Evolutionary conservation across 2,329 filamentous ascomycete genomes (phyloP).

Genomic region (Elsinoe perseae): DNA sequence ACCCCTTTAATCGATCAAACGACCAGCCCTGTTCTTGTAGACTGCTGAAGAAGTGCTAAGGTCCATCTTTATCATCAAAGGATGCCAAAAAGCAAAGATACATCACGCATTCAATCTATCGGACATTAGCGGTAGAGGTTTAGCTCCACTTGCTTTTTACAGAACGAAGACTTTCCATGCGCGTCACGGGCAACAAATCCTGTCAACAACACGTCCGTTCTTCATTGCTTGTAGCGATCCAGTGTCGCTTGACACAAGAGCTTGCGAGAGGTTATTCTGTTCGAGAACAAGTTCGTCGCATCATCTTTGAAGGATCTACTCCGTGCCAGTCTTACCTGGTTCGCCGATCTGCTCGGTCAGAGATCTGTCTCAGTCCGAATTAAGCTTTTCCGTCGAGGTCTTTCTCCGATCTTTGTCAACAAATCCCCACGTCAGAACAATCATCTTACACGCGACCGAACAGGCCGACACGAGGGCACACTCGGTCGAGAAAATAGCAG

Average conservation of each 20-base stretch:
- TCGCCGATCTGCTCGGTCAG: constrained; percentile 5
- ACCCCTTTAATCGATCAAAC: not conserved
- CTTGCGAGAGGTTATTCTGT: not conserved
- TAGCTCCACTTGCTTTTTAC: constrained; percentile 14
- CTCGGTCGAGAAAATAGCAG: not conserved
- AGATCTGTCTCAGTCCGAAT: constrained; percentile 15
- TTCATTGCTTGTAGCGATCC: not conserved
- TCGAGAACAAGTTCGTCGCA: not conserved
- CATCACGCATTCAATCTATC: not conserved
- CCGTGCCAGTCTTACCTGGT: not conserved
- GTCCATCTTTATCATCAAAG: not conserved
- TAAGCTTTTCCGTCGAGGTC: constrained; percentile 14
- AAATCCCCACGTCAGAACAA: constrained; percentile 13
- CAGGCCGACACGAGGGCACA: not conserved
- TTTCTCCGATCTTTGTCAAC: constrained; percentile 16
- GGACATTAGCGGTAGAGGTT: not conserved
- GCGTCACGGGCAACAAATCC: not conserved
- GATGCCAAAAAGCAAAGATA: not conserved
- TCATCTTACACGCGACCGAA: constrained; percentile 14
- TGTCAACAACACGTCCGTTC: constrained; percentile 13
- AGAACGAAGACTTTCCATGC: constrained; percentile 10
- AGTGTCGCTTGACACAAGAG: not conserved
- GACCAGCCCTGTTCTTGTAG: not conserved
- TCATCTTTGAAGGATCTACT: not conserved
- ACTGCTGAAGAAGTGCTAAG: not conserved